Conservation (phyloP, 768 basidiomycete species). For the Boletus bicolor region DNA sequence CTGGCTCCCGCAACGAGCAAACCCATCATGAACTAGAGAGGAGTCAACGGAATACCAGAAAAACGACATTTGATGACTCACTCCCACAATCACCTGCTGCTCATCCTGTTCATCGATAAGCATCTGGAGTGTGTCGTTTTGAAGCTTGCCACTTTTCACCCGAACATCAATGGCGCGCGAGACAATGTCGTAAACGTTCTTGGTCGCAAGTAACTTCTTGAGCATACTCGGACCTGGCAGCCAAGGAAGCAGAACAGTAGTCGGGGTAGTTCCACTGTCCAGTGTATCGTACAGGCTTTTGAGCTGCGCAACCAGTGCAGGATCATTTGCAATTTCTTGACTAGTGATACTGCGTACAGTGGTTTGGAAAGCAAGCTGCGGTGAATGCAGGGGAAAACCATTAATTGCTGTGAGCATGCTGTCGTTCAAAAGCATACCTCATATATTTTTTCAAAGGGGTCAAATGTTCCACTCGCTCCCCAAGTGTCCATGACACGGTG, state of each 20-base stretch:
- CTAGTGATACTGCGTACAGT: slow-evolving; percentile 67
- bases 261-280: slow-evolving; percentile 68
- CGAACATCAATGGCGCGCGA: slow-evolving; percentile 52
- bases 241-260: slow-evolving; percentile 74
- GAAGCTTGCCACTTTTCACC: slow-evolving; percentile 51
- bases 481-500: slow-evolving; percentile 59
- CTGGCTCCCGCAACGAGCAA: slow-evolving; percentile 74
- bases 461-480: slow-evolving; percentile 61
- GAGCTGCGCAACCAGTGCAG: slow-evolving; percentile 56
- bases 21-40: slow-evolving; percentile 73
- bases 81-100: slow-evolving; percentile 64
- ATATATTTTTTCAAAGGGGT: slow-evolving; percentile 70
- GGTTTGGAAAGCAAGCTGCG: slow-evolving; percentile 67
- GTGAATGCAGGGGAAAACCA: not conserved
- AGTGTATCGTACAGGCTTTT: slow-evolving; percentile 64
- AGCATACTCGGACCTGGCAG: slow-evolving; percentile 71
- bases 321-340: slow-evolving; percentile 67
- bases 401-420: not conserved
- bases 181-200: slow-evolving; percentile 72
- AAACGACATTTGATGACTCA: slow-evolving; percentile 33
- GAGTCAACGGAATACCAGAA: slow-evolving; percentile 22
- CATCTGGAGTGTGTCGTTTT: slow-evolving; percentile 71
- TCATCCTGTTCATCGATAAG: slow-evolving; percentile 71
- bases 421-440: slow-evolving; percentile 42
- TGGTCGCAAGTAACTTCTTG: slow-evolving; percentile 67